phyloP scores from a whole-genome alignment of 352 stramenopile species.

The Pilasporangium apinafurcum region DNA sequence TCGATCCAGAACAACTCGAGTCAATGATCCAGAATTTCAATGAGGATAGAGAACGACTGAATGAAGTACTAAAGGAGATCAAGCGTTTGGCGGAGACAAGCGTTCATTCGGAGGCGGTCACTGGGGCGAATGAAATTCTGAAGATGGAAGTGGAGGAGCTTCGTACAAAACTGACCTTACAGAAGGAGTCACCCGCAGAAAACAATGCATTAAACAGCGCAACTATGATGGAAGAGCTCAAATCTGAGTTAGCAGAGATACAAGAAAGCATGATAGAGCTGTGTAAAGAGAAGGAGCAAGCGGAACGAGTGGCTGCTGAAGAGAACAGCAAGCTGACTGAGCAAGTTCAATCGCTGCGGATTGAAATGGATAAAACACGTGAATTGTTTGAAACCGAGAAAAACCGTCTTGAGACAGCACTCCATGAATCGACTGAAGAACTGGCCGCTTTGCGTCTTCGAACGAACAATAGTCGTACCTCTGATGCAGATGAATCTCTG shows the following conservation, averaged over 20 bases:
- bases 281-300: constrained; percentile 3
- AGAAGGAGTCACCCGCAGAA: too few relatives aligned
- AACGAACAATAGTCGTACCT: too few relatives aligned
- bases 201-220: constrained; percentile 3
- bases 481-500: too few relatives aligned
- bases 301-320: constrained; percentile 19
- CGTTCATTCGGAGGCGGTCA: constrained; percentile 10
- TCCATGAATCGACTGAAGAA: constrained; percentile 9
- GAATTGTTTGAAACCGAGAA: constrained; percentile 14
- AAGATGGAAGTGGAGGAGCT: constrained; percentile 38
- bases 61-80: constrained; percentile 25
- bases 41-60: constrained; percentile 12
- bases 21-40: constrained; percentile 16
- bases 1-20: constrained; percentile 9
- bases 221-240: background rate
- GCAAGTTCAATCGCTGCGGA: constrained; percentile 17
- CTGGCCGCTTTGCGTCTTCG: background rate
- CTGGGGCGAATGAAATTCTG: constrained; percentile 31
- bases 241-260: background rate
- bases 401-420: constrained; percentile 10
- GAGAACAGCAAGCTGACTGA: constrained; percentile 15
- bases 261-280: constrained; percentile 9
- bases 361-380: constrained; percentile 7
- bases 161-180: constrained; percentile 7
- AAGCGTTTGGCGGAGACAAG: constrained; percentile 15